These are phyloP conservation scores for Mycena olivaceomarginata DNA, from an alignment of 768 basidiomycete genomes.

Conservation along the genomic window DNA sequence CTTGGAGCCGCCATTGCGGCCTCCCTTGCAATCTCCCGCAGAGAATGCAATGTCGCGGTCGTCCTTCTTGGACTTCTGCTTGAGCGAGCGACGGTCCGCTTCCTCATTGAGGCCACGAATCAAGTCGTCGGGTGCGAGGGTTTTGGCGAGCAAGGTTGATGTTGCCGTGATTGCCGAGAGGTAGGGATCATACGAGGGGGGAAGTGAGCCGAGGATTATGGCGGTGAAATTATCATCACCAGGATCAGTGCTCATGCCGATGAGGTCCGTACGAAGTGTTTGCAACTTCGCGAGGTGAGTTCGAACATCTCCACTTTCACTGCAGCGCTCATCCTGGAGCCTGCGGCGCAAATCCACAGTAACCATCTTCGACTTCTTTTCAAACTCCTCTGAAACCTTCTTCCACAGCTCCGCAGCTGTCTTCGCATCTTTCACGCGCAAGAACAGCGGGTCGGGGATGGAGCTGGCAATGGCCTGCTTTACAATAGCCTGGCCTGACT, in stretches of 20 bases:
- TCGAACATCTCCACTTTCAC: constrained; percentile 42
- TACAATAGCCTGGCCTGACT: constrained; percentile 44
- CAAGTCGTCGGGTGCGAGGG: background rate
- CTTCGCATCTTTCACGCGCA: constrained; percentile 37
- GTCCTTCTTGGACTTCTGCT: background rate
- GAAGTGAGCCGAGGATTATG: constrained; percentile 26
- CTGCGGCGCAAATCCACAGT: too few relatives aligned
- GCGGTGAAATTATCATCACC: too few relatives aligned
- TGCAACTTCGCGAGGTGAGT: too few relatives aligned
- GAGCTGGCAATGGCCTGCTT: constrained; percentile 46
- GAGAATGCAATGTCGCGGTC: background rate
- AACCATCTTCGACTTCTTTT: too few relatives aligned
- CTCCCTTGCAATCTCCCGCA: constrained; percentile 34
- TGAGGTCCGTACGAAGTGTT: too few relatives aligned
- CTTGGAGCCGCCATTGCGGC: constrained; percentile 37
- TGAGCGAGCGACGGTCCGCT: too few relatives aligned
- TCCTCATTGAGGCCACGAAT: background rate
- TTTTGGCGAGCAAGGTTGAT: background rate
- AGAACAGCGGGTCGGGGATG: constrained; percentile 47
- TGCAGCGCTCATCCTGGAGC: constrained; percentile 32
- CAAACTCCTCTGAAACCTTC: constrained; percentile 21
- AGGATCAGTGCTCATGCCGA: too few relatives aligned
- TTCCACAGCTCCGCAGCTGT: constrained; percentile 45
- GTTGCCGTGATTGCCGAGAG: background rate
- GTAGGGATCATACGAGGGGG: background rate